Conservation (phyloP, 2,329 filamentous ascomycete genomes). For the Lecanosticta acicola region DNA sequence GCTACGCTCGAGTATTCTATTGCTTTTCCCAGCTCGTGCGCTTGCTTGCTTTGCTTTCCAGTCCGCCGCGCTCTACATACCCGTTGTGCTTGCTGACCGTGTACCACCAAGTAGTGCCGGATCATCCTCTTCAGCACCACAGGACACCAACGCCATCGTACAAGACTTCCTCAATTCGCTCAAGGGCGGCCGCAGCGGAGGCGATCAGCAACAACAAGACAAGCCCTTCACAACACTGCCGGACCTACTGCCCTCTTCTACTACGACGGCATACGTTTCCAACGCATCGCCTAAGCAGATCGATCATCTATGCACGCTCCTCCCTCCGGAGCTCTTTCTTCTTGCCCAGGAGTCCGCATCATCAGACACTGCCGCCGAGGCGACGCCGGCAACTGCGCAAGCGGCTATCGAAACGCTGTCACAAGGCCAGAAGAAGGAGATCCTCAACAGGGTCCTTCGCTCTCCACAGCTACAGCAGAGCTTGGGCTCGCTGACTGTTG, state of each 20-base stretch:
- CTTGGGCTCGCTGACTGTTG: slow-evolving; percentile 75
- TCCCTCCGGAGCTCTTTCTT: slow-evolving; percentile 73
- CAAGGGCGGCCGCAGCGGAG: slow-evolving; percentile 46
- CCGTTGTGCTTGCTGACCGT: slow-evolving; percentile 12
- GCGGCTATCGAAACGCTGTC: slow-evolving; percentile 70
- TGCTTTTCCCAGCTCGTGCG: neutral
- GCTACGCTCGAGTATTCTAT: slow-evolving; percentile 4
- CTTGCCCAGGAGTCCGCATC: slow-evolving; percentile 60
- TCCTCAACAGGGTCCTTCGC: slow-evolving; percentile 75
- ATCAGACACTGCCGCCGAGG: slow-evolving; percentile 58
- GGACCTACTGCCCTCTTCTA: slow-evolving; percentile 73
- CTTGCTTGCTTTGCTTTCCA: slow-evolving; percentile 8
- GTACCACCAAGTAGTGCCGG: slow-evolving; percentile 15
- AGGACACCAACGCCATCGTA: slow-evolving; percentile 70
- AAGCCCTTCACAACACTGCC: slow-evolving; percentile 75
- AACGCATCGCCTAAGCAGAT: slow-evolving; percentile 59
- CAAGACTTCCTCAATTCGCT: slow-evolving; percentile 85
- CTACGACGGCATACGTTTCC: slow-evolving; percentile 72
- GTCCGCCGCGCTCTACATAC: neutral
- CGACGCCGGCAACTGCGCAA: slow-evolving; percentile 55
- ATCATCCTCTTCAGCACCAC: slow-evolving; percentile 39
- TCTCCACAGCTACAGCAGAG: slow-evolving; percentile 91
- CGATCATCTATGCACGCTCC: slow-evolving; percentile 67
- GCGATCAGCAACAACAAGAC: slow-evolving; percentile 44
- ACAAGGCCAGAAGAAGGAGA: slow-evolving; percentile 68